These are phyloP conservation scores for Candida maltosa DNA, from an alignment of 805 yeast species.

Conservation along the genomic window DNA sequence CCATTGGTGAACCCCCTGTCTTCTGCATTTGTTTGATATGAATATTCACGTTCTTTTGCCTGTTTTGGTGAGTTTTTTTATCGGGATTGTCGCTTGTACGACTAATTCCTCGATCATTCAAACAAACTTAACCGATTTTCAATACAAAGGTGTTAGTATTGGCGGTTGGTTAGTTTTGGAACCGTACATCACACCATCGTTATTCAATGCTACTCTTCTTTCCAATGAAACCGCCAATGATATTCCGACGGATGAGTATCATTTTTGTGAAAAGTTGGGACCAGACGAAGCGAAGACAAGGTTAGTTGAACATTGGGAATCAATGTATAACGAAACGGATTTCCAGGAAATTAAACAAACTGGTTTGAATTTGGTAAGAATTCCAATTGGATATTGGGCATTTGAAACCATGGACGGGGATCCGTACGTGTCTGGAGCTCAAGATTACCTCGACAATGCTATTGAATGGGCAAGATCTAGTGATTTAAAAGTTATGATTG, in stretches of 20 bases:
- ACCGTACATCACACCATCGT: constrained; percentile 67
- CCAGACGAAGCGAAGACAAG: constrained; percentile 37
- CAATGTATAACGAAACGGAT: constrained; percentile 59
- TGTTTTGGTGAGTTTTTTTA: too few relatives aligned
- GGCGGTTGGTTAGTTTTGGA: constrained; percentile 68
- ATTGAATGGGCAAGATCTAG: constrained; percentile 63
- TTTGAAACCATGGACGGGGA: constrained; percentile 48
- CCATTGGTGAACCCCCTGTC: too few relatives aligned
- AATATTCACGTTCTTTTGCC: too few relatives aligned
- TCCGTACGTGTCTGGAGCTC: constrained; percentile 68
- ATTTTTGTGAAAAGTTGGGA: constrained; percentile 49
- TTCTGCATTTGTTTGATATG: too few relatives aligned
- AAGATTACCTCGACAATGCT: constrained; percentile 59
- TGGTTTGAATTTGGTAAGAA: constrained; percentile 68
- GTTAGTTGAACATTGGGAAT: constrained; percentile 51
- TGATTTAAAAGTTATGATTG: constrained; percentile 67
- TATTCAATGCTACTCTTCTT: constrained; percentile 35
- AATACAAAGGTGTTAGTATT: constrained; percentile 30
- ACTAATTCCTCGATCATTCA: neutral
- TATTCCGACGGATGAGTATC: constrained; percentile 62
- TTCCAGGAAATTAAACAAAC: constrained; percentile 45
- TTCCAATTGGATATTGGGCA: constrained; percentile 85
- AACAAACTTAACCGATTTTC: constrained; percentile 9
- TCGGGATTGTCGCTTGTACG: too few relatives aligned
- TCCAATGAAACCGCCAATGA: constrained; percentile 13